Percentiles rank a stretch among this genome's conserved stretches.
phyloP scores from a whole-genome alignment of 352 stramenopile genomes.

The Phytophthora constricta region DNA sequence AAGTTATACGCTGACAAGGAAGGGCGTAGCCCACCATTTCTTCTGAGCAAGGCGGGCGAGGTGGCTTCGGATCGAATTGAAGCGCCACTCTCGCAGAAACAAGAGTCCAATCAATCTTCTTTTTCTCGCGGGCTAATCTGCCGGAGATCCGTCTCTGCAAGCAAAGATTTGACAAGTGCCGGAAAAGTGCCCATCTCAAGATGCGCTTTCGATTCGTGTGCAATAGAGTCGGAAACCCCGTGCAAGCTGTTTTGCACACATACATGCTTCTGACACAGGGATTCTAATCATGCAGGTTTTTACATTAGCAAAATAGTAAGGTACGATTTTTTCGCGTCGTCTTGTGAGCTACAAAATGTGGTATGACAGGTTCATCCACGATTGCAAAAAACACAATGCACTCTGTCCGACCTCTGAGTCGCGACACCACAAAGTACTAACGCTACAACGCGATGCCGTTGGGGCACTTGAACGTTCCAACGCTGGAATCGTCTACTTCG shows the following conservation, averaged over 20 bases:
- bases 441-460: neutral
- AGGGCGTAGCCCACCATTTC: conserved; percentile 9
- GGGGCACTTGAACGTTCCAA: conserved; percentile 1
- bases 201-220: neutral
- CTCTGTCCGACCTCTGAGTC: conserved; percentile 19
- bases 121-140: too few species aligned
- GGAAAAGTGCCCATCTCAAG: conserved; percentile 2
- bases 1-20: conserved; percentile 31
- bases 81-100: conserved; percentile 10
- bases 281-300: neutral
- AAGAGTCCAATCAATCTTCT: neutral
- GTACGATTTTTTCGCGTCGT: conserved; percentile 24
- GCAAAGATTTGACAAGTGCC: neutral
- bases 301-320: neutral
- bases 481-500: too few species aligned
- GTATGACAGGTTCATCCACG: neutral
- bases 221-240: conserved; percentile 29
- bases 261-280: neutral
- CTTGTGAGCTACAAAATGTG: conserved; percentile 1
- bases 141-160: too few species aligned
- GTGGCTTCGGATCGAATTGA: conserved; percentile 29
- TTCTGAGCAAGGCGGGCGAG: conserved; percentile 3
- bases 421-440: conserved; percentile 18
- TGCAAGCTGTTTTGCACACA: conserved; percentile 9
- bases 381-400: conserved; percentile 14